phyloP scores from a whole-genome alignment of 1,139 yeast genomes.

The Fermentozyma sake region DNA sequence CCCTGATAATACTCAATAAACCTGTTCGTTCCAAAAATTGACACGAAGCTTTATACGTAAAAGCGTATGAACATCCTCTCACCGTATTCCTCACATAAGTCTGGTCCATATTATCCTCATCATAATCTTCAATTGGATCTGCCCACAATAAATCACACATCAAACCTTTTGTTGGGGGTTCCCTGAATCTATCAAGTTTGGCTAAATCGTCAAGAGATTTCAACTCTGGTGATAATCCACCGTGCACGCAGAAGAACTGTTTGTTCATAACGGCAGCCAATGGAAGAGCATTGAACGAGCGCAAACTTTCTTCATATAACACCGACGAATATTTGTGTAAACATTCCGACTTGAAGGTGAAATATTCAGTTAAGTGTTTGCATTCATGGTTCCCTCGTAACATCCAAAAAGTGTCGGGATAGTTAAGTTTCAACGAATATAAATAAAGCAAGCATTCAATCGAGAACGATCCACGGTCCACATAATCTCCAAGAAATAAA shows the following conservation, averaged over 20 bases:
- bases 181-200: slow-evolving; percentile 73
- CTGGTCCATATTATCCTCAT: slow-evolving; percentile 54
- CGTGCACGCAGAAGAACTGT: slow-evolving; percentile 95
- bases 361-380: slow-evolving; percentile 87
- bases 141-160: slow-evolving; percentile 98
- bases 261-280: slow-evolving; percentile 92
- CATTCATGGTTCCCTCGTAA: slow-evolving; percentile 96
- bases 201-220: slow-evolving; percentile 66
- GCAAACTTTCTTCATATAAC: slow-evolving; percentile 72
- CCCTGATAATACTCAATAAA: slow-evolving; percentile 78
- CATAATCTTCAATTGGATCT: slow-evolving; percentile 89
- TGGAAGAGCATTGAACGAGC: slow-evolving; percentile 83
- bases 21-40: slow-evolving; percentile 77
- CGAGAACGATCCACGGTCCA: slow-evolving; percentile 91
- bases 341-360: slow-evolving; percentile 90
- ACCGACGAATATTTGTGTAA: slow-evolving; percentile 70
- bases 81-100: slow-evolving; percentile 64
- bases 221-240: slow-evolving; percentile 91
- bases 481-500: slow-evolving; percentile 90
- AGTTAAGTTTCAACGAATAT: slow-evolving; percentile 76
- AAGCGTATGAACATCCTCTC: slow-evolving; percentile 92
- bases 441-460: slow-evolving; percentile 81
- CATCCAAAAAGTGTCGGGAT: slow-evolving; percentile 74
- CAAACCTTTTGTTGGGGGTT: slow-evolving; percentile 90
- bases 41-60: slow-evolving; percentile 81